These are phyloP conservation scores for Trebouxiophyceae sp. DNA, from an alignment of 163 green algal genomes.

Conservation along the genomic window DNA sequence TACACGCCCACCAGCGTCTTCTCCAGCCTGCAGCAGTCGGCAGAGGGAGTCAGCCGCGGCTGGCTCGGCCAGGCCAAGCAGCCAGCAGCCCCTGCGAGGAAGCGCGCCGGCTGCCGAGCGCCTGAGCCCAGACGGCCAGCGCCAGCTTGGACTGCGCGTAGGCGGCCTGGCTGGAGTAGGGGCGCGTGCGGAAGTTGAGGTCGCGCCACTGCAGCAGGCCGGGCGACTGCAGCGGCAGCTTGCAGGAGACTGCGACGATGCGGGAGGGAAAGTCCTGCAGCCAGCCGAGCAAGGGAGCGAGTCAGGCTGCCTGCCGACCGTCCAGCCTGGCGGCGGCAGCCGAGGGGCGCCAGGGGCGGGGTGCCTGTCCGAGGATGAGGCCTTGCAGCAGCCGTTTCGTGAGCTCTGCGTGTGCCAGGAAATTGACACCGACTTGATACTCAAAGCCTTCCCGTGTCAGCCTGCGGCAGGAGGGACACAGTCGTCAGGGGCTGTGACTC, in stretches of 20 bases:
- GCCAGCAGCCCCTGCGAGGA: no score
- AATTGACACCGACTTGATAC: neutral
- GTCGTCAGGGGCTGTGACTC: no score
- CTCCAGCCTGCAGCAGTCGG: neutral
- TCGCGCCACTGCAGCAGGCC: neutral
- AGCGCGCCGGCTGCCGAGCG: no score
- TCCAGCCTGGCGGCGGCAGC: neutral
- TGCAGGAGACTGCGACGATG: neutral
- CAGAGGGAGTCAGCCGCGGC: no score
- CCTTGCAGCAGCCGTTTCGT: neutral
- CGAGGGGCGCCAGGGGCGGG: neutral
- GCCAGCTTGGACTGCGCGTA: constrained; percentile 1
- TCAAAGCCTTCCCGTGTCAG: neutral
- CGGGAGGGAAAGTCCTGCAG: no score
- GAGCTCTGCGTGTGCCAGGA: neutral
- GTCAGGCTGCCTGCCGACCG: no score
- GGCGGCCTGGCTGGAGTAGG: neutral
- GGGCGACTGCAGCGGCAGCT: neutral
- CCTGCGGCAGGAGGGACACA: no score
- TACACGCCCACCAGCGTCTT: neutral
- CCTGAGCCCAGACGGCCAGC: neutral
- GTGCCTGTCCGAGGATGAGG: neutral
- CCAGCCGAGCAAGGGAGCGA: no score
- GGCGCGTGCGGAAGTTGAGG: neutral
- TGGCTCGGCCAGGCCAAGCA: no score